These are phyloP conservation scores for Roridomyces roridus DNA, from an alignment of 768 basidiomycete genomes.

Conservation along the genomic window DNA sequence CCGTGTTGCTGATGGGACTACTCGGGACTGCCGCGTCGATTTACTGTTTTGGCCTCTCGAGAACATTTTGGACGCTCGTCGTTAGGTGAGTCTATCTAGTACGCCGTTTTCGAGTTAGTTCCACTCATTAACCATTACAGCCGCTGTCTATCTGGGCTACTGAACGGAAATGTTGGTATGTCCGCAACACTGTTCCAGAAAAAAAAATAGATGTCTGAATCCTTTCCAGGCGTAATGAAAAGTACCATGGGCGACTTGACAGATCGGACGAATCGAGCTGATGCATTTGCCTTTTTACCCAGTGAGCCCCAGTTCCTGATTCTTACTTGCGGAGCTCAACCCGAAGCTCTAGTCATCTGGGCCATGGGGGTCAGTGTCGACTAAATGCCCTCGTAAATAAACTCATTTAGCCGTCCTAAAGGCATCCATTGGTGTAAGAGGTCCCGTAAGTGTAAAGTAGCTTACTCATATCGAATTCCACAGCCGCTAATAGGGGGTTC, in stretches of 20 bases:
- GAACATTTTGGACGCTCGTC: slow-evolving; percentile 48
- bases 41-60: slow-evolving; percentile 55
- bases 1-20: slow-evolving; percentile 52
- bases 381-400: slow-evolving; percentile 29
- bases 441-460: background rate
- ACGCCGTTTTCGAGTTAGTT: background rate
- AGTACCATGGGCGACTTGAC: slow-evolving; percentile 52
- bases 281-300: slow-evolving; percentile 46
- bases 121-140: background rate
- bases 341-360: slow-evolving; percentile 38
- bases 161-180: slow-evolving; percentile 41
- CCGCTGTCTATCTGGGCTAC: slow-evolving; percentile 12
- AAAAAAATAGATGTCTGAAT: too few relatives aligned
- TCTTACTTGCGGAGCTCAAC: background rate
- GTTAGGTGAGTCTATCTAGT: slow-evolving; percentile 34
- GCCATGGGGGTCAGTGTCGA: slow-evolving; percentile 40
- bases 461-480: background rate
- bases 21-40: slow-evolving; percentile 52
- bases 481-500: slow-evolving; percentile 62
- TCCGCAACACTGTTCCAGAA: slow-evolving; percentile 14
- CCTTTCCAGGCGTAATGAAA: slow-evolving; percentile 57
- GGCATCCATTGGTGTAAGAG: background rate
- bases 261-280: slow-evolving; percentile 46
- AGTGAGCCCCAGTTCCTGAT: background rate
- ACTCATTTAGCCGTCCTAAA: slow-evolving; percentile 33